Conservation (phyloP, 2,329 filamentous ascomycete genomes). For the Zymoseptoria passerinii region DNA sequence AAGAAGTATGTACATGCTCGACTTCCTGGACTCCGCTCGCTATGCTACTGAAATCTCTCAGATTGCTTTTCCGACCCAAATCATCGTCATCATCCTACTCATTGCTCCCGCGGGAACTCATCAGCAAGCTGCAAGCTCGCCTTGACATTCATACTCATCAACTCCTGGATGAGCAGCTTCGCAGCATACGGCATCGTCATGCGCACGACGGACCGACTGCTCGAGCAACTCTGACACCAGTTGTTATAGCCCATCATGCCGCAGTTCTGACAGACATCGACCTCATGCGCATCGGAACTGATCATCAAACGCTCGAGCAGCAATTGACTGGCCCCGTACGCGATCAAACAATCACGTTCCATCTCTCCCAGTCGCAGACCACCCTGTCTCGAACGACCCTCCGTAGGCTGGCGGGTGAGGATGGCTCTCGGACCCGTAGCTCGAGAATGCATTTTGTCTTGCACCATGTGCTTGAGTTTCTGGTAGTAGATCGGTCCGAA, state of each 20-base stretch:
- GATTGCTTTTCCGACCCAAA: background rate
- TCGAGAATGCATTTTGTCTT: conserved; percentile 98
- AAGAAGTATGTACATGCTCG: background rate
- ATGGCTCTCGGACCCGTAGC: conserved; percentile 84
- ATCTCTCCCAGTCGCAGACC: conserved; percentile 93
- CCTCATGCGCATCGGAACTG: conserved; percentile 78
- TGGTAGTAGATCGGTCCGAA: conserved; percentile 99
- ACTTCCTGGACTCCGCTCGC: conserved; percentile 5
- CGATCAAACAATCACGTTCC: conserved; percentile 97
- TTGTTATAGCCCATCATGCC: conserved; percentile 93
- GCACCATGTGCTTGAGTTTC: conserved; percentile 99
- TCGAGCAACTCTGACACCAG: conserved; percentile 89
- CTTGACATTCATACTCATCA: conserved; percentile 98
- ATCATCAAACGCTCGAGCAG: conserved; percentile 91
- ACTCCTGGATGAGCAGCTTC: conserved; percentile 88
- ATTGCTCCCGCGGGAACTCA: conserved; percentile 60
- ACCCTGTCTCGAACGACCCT: conserved; percentile 86
- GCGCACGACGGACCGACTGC: conserved; percentile 71
- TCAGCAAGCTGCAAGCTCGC: conserved; percentile 84
- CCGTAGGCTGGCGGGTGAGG: conserved; percentile 88
- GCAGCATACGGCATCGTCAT: conserved; percentile 98
- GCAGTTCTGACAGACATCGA: conserved; percentile 90
- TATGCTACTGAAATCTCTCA: conserved; percentile 3
- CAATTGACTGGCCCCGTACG: conserved; percentile 88
- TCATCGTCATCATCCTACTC: background rate